Evolutionary conservation across 2,329 filamentous ascomycete genomes (phyloP).

Genomic region (Fusarium kyushuense): DNA sequence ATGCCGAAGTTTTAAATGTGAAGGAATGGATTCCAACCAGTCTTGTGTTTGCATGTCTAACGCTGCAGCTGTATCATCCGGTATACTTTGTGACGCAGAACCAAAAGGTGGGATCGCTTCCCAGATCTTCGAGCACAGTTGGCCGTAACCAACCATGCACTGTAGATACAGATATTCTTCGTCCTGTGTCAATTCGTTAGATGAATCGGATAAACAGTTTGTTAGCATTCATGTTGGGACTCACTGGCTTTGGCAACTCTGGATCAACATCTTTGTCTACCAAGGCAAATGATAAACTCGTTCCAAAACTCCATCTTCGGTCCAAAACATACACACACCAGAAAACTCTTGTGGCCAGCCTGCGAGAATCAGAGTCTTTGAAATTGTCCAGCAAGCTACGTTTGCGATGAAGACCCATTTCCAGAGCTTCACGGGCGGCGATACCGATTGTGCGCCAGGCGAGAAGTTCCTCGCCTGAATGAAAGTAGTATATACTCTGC

Average conservation of each 20-base stretch:
- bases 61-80: slow-evolving; percentile 54
- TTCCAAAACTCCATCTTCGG: slow-evolving; percentile 65
- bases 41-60: slow-evolving; percentile 58
- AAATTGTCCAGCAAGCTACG: slow-evolving; percentile 58
- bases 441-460: slow-evolving; percentile 62
- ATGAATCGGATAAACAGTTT: background rate
- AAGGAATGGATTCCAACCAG: slow-evolving; percentile 61
- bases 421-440: slow-evolving; percentile 60
- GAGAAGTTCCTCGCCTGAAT: slow-evolving; percentile 63
- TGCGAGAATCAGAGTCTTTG: slow-evolving; percentile 47
- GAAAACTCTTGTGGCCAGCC: slow-evolving; percentile 56
- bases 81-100: slow-evolving; percentile 51
- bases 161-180: slow-evolving; percentile 56
- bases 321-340: slow-evolving; percentile 66
- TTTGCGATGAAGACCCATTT: slow-evolving; percentile 62
- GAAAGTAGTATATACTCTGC: slow-evolving; percentile 58
- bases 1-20: slow-evolving; percentile 54
- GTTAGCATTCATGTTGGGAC: background rate
- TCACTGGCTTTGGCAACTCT: slow-evolving; percentile 58
- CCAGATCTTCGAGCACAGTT: slow-evolving; percentile 61
- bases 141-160: slow-evolving; percentile 62
- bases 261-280: slow-evolving; percentile 64
- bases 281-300: slow-evolving; percentile 62
- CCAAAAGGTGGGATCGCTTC: slow-evolving; percentile 57
- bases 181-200: slow-evolving; percentile 33